Conservation (phyloP, 495 filamentous ascomycete genomes). For the Polyplosphaeria fusca region DNA sequence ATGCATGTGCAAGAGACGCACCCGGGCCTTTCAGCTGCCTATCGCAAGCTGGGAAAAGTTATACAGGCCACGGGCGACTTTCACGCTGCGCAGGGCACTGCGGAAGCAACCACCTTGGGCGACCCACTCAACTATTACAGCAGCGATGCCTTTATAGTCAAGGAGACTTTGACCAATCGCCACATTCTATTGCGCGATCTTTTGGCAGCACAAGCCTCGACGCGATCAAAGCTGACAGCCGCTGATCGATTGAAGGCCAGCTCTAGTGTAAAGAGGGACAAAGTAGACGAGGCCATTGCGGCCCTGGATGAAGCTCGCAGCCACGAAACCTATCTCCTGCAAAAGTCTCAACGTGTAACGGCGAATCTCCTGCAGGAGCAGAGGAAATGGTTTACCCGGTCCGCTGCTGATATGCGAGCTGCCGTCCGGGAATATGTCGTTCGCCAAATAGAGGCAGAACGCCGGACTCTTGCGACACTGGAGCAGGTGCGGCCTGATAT, state of each 20-base stretch:
- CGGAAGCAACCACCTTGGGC: conserved; percentile 90
- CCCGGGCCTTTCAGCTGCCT: conserved; percentile 78
- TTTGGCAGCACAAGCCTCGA: conserved; percentile 76
- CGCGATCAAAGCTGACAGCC: conserved; percentile 73
- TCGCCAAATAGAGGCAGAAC: conserved; percentile 92
- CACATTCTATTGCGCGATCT: conserved; percentile 97
- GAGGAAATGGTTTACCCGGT: conserved; percentile 85
- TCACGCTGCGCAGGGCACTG: conserved; percentile 95
- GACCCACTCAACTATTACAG: conserved; percentile 96
- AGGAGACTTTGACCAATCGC: conserved; percentile 96
- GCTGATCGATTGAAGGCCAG: conserved; percentile 84
- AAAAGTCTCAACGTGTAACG: conserved; percentile 84
- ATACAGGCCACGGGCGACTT: conserved; percentile 91
- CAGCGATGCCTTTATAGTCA: conserved; percentile 94
- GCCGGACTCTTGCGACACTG: conserved; percentile 84
- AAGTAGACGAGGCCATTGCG: conserved; percentile 92
- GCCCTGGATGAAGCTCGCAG: conserved; percentile 80
- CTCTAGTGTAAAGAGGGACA: conserved; percentile 80
- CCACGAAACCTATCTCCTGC: conserved; percentile 71
- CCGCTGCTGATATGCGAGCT: conserved; percentile 71
- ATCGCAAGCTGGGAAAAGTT: conserved; percentile 90
- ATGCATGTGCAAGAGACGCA: conserved; percentile 90
- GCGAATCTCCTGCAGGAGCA: conserved; percentile 84
- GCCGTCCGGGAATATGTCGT: conserved; percentile 88
- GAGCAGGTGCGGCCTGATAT: conserved; percentile 92